Conservation (phyloP, 352 stramenopile species). For the Globisporangium carolinianum region DNA sequence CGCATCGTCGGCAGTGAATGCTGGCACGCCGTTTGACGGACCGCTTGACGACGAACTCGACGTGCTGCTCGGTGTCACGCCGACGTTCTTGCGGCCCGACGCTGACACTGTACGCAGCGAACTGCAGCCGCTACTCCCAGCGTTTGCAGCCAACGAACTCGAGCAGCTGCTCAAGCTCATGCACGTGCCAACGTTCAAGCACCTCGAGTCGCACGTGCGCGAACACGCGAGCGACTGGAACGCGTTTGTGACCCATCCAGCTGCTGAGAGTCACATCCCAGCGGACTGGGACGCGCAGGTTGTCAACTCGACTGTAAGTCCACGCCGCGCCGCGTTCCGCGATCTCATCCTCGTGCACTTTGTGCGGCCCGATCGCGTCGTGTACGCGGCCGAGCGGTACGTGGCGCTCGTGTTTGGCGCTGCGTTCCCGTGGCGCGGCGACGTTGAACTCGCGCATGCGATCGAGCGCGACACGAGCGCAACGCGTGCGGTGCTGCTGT, state of each 20-base stretch:
- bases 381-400: slow-evolving; percentile 74
- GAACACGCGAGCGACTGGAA: slow-evolving; percentile 64
- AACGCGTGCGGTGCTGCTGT: slow-evolving; percentile 93
- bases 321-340: slow-evolving; percentile 68
- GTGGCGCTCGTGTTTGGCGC: slow-evolving; percentile 82
- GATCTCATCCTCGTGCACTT: slow-evolving; percentile 78
- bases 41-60: slow-evolving; percentile 70
- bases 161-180: slow-evolving; percentile 85
- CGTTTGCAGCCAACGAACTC: slow-evolving; percentile 58
- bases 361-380: slow-evolving; percentile 85
- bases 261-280: slow-evolving; percentile 70
- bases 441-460: slow-evolving; percentile 92
- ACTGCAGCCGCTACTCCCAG: slow-evolving; percentile 39
- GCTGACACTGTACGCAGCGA: slow-evolving; percentile 29
- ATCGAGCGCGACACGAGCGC: slow-evolving; percentile 90
- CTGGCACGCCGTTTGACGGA: slow-evolving; percentile 37
- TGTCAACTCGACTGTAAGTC: slow-evolving; percentile 27
- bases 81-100: slow-evolving; percentile 41
- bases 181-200: slow-evolving; percentile 70
- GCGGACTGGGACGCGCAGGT: slow-evolving; percentile 44
- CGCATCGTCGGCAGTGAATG: slow-evolving; percentile 17
- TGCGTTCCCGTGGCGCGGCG: slow-evolving; percentile 92
- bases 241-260: slow-evolving; percentile 68
- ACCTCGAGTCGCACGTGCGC: slow-evolving; percentile 64
- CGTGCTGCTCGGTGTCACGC: slow-evolving; percentile 51